phyloP scores from a whole-genome alignment of 2,329 filamentous ascomycete genomes.

The Hymenoscyphus linearis region DNA sequence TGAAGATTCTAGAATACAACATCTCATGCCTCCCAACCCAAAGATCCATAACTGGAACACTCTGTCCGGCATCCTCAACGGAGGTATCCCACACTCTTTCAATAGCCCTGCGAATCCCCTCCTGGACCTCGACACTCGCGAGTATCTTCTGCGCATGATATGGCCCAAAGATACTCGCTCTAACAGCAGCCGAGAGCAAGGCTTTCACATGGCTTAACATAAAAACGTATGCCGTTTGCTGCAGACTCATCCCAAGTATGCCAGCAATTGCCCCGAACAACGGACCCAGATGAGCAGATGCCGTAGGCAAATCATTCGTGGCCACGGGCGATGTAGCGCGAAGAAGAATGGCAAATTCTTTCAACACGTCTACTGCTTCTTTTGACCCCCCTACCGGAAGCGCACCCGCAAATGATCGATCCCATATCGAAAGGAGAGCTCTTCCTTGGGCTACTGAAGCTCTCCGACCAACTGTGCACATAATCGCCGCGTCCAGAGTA shows the following conservation, averaged over 20 bases:
- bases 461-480: slow-evolving; percentile 73
- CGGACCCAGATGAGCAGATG: slow-evolving; percentile 63
- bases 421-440: slow-evolving; percentile 71
- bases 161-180: slow-evolving; percentile 72
- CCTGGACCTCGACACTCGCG: slow-evolving; percentile 54
- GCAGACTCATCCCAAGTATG: slow-evolving; percentile 53
- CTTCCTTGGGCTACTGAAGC: slow-evolving; percentile 72
- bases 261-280: slow-evolving; percentile 63
- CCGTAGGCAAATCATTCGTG: slow-evolving; percentile 35
- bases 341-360: slow-evolving; percentile 25
- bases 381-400: slow-evolving; percentile 26
- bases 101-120: slow-evolving; percentile 52
- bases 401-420: slow-evolving; percentile 55
- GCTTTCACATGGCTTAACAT: slow-evolving; percentile 73
- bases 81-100: slow-evolving; percentile 52
- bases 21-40: slow-evolving; percentile 81
- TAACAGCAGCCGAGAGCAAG: slow-evolving; percentile 68
- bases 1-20: slow-evolving; percentile 81
- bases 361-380: slow-evolving; percentile 23
- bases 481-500: slow-evolving; percentile 66
- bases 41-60: slow-evolving; percentile 71
- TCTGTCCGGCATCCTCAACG: slow-evolving; percentile 66
- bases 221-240: slow-evolving; percentile 69
- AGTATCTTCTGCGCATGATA: slow-evolving; percentile 74
- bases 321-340: slow-evolving; percentile 20